Evolutionary conservation across 2,329 filamentous ascomycete genomes (phyloP), one percentile per base, ranked within the genome.

Genomic region (Paecilomyces dactylethromorphus): DNA sequence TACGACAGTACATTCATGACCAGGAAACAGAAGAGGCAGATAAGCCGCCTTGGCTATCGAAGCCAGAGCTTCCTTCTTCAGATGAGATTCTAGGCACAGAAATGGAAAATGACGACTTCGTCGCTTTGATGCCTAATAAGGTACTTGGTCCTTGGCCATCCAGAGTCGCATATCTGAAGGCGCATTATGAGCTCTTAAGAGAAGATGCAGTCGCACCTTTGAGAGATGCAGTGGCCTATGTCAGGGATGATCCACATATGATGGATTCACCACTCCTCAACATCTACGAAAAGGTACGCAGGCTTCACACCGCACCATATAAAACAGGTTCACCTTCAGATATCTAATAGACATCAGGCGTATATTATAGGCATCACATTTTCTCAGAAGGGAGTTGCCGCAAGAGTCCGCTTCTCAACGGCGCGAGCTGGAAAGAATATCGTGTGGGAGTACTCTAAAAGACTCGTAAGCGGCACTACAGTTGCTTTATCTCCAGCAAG

Each of bases 141-240:
- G 76, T 86, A 21, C 62, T 81, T 0, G 78, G 79, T 0, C 76
- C 85, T 0, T 93, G 87, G 79, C 62, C 73, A 0, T 84, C 79
- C 3, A 87, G 84, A 53, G 79, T 85, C 1, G 78, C 81, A 0
- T 96, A 96, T 59, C 77, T 96, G 0, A 78, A 84, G 32, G 82
- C 85, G 0, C 90, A 95, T 55, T 96, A 94, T 68, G 79, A 85
- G 2, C 81, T 96, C 1, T 79, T 91, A 7, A 82, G 92, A 2
- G 89, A 91, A 67, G 91, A 96, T 68, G 84, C 86, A 0, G 78
- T 90, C 2, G 83, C 88, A 12, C 82, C 87, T 0, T 78, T 96
- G 0, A 83, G 91, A 6, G 81, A 85, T 61, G 86, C 89, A 0
- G 81, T 96, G 0, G 74, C 77, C 0, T 73, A 79, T 12, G 82